Evolutionary conservation across 148 eudicot species (phyloP).

Genomic region (Selenicereus undatus): DNA sequence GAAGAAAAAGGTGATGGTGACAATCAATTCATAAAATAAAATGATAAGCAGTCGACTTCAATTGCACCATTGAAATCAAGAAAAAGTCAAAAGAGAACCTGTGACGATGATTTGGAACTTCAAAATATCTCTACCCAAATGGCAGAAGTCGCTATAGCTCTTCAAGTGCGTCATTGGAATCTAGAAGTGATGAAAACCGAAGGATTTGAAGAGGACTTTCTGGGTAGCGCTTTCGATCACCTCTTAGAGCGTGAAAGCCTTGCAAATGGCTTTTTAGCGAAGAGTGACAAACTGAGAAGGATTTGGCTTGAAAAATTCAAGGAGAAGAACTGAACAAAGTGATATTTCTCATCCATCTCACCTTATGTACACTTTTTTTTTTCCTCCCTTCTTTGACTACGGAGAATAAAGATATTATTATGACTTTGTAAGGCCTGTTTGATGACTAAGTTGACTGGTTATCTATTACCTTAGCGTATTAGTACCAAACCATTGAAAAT

Average conservation of each 20-base stretch:
- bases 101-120: background rate
- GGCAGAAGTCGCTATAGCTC: background rate
- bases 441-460: too few species aligned
- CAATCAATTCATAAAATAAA: too few species aligned
- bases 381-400: too few species aligned
- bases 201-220: background rate
- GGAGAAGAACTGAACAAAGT: background rate
- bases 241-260: background rate
- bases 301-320: background rate
- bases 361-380: too few species aligned
- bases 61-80: background rate
- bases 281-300: background rate
- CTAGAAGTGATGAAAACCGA: background rate
- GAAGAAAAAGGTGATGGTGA: background rate
- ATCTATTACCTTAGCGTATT: too few species aligned
- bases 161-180: background rate
- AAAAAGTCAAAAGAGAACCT: background rate
- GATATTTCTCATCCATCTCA: background rate
- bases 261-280: background rate
- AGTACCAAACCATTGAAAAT: too few species aligned
- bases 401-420: too few species aligned
- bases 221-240: background rate
- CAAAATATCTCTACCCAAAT: background rate
- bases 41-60: background rate
- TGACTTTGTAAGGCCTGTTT: too few species aligned